Conservation (phyloP, 2,329 filamentous ascomycete genomes). For the Periglandula ipomoeae region DNA sequence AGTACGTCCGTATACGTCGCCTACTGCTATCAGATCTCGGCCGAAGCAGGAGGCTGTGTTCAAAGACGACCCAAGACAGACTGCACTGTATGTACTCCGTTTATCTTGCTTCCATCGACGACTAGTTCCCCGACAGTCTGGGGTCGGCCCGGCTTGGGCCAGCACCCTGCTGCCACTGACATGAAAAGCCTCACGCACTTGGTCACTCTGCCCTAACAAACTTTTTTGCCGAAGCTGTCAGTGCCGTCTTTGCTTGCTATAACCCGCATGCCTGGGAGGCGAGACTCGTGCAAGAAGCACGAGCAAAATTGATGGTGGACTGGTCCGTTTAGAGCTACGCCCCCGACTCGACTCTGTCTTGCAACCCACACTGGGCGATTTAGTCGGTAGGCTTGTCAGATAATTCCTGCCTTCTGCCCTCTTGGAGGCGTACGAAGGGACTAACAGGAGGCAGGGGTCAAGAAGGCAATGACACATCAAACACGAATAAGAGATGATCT, state of each 20-base stretch:
- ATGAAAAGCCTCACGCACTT: neutral
- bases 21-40: conserved; percentile 6
- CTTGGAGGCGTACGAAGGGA: neutral
- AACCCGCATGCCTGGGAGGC: neutral
- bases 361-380: neutral
- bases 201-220: neutral
- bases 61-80: neutral
- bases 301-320: neutral
- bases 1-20: neutral
- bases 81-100: neutral
- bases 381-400: neutral
- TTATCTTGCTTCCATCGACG: neutral
- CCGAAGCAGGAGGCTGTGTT: conserved; percentile 5
- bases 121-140: conserved; percentile 4
- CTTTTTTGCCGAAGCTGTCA: neutral
- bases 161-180: neutral
- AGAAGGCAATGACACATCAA: neutral
- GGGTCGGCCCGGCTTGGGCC: conserved; percentile 6
- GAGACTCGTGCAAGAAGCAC: no score
- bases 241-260: neutral
- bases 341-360: neutral
- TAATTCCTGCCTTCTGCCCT: neutral
- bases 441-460: neutral
- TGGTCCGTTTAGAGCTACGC: neutral
- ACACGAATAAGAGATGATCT: neutral